phyloP scores from a whole-genome alignment of 768 basidiomycete genomes.

The Pleurotus pulmonarius region DNA sequence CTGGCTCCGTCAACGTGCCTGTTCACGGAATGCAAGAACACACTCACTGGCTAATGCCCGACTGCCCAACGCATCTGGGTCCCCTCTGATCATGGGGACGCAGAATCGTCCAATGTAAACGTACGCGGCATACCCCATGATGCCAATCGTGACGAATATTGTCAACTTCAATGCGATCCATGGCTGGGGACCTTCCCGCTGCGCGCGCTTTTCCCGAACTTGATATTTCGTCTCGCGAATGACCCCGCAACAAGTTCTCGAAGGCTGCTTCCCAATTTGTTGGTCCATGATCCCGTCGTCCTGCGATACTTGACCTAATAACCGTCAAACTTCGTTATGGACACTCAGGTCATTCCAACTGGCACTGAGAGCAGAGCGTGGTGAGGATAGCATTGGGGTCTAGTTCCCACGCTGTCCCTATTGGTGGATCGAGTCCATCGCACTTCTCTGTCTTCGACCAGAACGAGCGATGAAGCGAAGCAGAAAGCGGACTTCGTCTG shows the following conservation, averaged over 20 bases:
- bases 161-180: constrained; percentile 74
- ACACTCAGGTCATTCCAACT: too few relatives aligned
- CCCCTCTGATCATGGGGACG: constrained; percentile 60
- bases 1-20: constrained; percentile 31
- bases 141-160: constrained; percentile 51
- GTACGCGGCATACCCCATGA: constrained; percentile 69
- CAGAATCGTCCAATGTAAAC: constrained; percentile 76
- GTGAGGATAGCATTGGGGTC: too few relatives aligned
- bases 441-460: too few relatives aligned
- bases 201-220: constrained; percentile 36
- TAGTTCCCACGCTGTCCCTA: too few relatives aligned
- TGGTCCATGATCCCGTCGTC: not conserved
- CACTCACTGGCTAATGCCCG: constrained; percentile 65
- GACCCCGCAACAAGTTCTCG: constrained; percentile 43
- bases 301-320: too few relatives aligned
- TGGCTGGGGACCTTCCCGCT: constrained; percentile 54
- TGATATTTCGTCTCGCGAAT: constrained; percentile 43
- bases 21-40: not conserved
- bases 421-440: too few relatives aligned
- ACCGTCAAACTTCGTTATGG: too few relatives aligned
- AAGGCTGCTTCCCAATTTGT: too few relatives aligned
- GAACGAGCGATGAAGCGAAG: too few relatives aligned
- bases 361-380: too few relatives aligned
- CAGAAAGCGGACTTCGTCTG: too few relatives aligned
- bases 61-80: constrained; percentile 39